Evolutionary conservation across 495 filamentous ascomycete genomes (phyloP).

Genomic region (Aspergillus ellipticus): DNA sequence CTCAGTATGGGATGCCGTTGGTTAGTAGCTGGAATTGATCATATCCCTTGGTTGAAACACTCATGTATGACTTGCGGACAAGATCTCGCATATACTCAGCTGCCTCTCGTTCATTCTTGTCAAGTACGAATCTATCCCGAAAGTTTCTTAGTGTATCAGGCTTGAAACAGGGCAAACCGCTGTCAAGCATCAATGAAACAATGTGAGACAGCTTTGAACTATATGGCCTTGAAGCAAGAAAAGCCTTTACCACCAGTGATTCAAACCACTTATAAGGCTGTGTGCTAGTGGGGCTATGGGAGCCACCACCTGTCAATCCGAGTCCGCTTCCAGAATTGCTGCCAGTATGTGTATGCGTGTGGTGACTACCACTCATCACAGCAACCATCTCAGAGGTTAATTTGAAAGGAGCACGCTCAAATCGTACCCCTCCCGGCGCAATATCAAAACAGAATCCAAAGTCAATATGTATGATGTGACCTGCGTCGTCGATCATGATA

Average conservation of each 20-base stretch:
- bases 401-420: slow-evolving; percentile 98
- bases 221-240: slow-evolving; percentile 85
- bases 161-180: slow-evolving; percentile 96
- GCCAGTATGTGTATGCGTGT: slow-evolving; percentile 34
- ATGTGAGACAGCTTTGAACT: slow-evolving; percentile 82
- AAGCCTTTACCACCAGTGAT: slow-evolving; percentile 91
- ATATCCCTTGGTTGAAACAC: slow-evolving; percentile 86
- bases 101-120: slow-evolving; percentile 90
- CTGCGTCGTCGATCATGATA: slow-evolving; percentile 97
- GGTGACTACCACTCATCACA: slow-evolving; percentile 82
- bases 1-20: slow-evolving; percentile 95
- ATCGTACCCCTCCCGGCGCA: slow-evolving; percentile 90
- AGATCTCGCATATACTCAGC: slow-evolving; percentile 90
- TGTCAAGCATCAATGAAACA: slow-evolving; percentile 92
- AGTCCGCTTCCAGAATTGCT: slow-evolving; percentile 23
- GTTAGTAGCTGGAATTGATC: slow-evolving; percentile 96
- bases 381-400: slow-evolving; percentile 95
- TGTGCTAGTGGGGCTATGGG: slow-evolving; percentile 56
- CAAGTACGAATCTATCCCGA: slow-evolving; percentile 86
- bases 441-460: slow-evolving; percentile 99
- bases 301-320: slow-evolving; percentile 30
- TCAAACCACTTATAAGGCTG: slow-evolving; percentile 96
- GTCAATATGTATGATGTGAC: slow-evolving; percentile 98
- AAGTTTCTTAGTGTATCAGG: slow-evolving; percentile 91
- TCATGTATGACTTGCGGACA: slow-evolving; percentile 81